Percentiles rank a stretch among this genome's conserved stretches.
phyloP scores from a whole-genome alignment of 352 stramenopile species.

The Blastocystis sp. region DNA sequence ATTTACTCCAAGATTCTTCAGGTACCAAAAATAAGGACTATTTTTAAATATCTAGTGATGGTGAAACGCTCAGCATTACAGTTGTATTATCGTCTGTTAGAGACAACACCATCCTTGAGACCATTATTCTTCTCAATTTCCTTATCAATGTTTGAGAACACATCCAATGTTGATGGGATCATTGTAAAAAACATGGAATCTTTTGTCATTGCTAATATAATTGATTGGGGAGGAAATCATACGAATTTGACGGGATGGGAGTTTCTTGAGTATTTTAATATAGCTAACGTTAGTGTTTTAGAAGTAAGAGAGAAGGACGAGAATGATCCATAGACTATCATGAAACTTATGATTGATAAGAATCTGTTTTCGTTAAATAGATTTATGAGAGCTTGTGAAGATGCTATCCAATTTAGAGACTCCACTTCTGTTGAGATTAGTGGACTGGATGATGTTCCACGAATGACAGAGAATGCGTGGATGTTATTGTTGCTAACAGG shows the following conservation, averaged over 20 bases:
- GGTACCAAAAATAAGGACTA: background rate
- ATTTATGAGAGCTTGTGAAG: slow-evolving; percentile 8
- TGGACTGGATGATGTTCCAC: background rate
- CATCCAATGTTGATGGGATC: background rate
- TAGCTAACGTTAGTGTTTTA: background rate
- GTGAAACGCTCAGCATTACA: background rate
- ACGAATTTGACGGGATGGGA: background rate
- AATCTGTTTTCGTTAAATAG: background rate
- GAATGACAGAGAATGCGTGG: slow-evolving; percentile 29
- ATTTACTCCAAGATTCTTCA: slow-evolving; percentile 29
- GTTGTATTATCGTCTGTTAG: slow-evolving; percentile 3
- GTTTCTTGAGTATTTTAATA: slow-evolving; percentile 18
- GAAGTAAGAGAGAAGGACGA: background rate
- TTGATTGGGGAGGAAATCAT: background rate
- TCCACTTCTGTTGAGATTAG: background rate
- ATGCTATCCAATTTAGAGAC: background rate
- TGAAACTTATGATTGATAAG: slow-evolving; percentile 18
- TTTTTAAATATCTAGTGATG: background rate
- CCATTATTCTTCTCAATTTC: slow-evolving; percentile 45
- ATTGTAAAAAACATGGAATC: slow-evolving; percentile 28
- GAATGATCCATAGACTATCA: background rate
- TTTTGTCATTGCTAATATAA: slow-evolving; percentile 22
- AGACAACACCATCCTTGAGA: background rate
- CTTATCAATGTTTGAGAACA: slow-evolving; percentile 37
- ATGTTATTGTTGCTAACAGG: slow-evolving; percentile 2